Evolutionary conservation across 1,284 basidiomycete species (phyloP).

Genomic region (Athelia psychrophila): DNA sequence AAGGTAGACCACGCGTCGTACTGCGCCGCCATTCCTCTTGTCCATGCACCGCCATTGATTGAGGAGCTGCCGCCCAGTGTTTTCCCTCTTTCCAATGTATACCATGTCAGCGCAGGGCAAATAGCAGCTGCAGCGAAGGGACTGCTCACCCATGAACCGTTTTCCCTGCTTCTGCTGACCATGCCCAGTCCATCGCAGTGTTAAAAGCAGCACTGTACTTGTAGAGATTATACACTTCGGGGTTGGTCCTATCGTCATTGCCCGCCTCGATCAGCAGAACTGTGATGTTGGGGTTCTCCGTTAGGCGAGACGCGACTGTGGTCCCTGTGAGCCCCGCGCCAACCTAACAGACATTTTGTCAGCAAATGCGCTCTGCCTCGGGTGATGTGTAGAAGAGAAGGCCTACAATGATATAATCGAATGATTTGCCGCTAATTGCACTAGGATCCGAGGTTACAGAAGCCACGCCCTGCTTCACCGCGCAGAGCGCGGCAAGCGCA

Average conservation of each 20-base stretch:
- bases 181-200: conserved; percentile 46
- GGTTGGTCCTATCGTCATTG: conserved; percentile 42
- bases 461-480: not conserved
- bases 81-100: conserved; percentile 54
- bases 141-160: conserved; percentile 40
- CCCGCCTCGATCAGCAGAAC: conserved; percentile 63
- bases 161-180: conserved; percentile 44
- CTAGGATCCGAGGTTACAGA: conserved; percentile 32
- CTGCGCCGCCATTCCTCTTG: conserved; percentile 52
- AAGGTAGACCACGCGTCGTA: conserved; percentile 55
- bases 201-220: conserved; percentile 45
- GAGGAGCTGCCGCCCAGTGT: conserved; percentile 59
- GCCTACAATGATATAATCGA: conserved; percentile 62
- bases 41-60: conserved; percentile 60
- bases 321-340: conserved; percentile 64
- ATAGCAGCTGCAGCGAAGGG: not conserved
- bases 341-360: not conserved
- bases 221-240: conserved; percentile 47
- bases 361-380: not conserved
- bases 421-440: conserved; percentile 37
- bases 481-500: not conserved
- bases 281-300: conserved; percentile 49
- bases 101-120: no score
- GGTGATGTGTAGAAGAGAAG: not conserved
- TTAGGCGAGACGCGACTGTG: conserved; percentile 58